Evolutionary conservation across 106 monocot species (phyloP), one percentile per base, ranked within the genome.

Genomic region (Dioscorea dumetorum): DNA sequence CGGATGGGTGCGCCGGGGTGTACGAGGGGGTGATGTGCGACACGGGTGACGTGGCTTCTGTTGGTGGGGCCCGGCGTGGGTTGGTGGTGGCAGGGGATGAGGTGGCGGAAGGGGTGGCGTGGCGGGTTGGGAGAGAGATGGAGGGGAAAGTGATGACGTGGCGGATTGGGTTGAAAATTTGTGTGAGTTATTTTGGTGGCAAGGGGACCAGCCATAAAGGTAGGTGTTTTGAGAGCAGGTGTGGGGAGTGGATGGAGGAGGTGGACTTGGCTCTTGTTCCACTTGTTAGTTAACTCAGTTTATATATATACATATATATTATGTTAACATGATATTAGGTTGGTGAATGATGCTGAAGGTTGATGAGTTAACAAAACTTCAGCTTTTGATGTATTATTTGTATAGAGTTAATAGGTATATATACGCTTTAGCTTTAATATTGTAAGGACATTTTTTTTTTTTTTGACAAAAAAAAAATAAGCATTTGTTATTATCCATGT

Each of bases 111-210:
- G 70, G 67, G 73, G 78, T 87, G 79, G 78, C 75, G 12, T 94
- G 94, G 94, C 76, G 94, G 18, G 78, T 87, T 33, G 86, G 87
- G 71, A 84, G 77, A 73, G 94, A 80, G 57, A 80, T 84, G 86
- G 90, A 84, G 63, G 90, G 87, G 61, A 64, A 41, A 67, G 68
- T 50, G 68, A 33, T 87, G 81, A 72, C 22, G 72, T 94, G 93
- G 93, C 67, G 86, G 21, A 12, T 94, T 5, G 90, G 86, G 19
- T 78, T 64, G 52, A 86, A 75, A 72, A 69, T 90, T 21, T 94
- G 90, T 90, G 80, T 84, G 7, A 90, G 73, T 22, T 87, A 94
- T 68, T 84, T 73, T 28, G 70, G 87, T 0, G 85, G 82, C 48
- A 84, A 82, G 73, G 72, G 80, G 64, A 41, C 0, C 6, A 41